A percentile compares a stretch with the other conserved stretches of the same genome.
These are phyloP conservation scores for Kockiozyma suomiensis DNA, from an alignment of 805 yeast species.

Conservation along the genomic window DNA sequence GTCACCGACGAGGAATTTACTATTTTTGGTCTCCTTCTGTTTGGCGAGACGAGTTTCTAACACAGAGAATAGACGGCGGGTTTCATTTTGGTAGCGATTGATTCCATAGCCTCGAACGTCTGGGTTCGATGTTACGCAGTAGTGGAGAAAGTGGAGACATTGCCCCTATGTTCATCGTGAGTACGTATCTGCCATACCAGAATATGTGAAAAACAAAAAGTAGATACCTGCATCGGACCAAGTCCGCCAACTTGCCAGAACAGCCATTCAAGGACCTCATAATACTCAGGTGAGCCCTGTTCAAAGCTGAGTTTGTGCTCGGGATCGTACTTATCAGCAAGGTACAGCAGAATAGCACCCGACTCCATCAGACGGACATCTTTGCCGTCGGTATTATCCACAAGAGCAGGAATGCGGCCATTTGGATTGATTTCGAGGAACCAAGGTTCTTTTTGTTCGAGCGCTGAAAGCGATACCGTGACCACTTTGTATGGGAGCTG, in stretches of 20 bases:
- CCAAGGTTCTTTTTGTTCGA: conserved; percentile 60
- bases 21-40: conserved; percentile 45
- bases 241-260: conserved; percentile 29
- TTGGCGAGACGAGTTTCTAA: conserved; percentile 50
- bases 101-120: conserved; percentile 60
- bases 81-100: conserved; percentile 54
- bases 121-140: conserved; percentile 41
- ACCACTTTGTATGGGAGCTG: conserved; percentile 41
- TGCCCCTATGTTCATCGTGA: conserved; percentile 55
- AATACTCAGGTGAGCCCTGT: conserved; percentile 50
- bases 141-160: conserved; percentile 51
- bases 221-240: conserved; percentile 55
- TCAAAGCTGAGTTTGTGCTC: conserved; percentile 49
- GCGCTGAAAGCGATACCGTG: conserved; percentile 47
- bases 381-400: conserved; percentile 47
- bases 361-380: conserved; percentile 55
- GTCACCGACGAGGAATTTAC: conserved; percentile 62
- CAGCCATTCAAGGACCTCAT: conserved; percentile 37
- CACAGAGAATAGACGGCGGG: conserved; percentile 57
- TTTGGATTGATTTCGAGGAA: conserved; percentile 60
- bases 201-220: background rate
- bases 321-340: conserved; percentile 62
- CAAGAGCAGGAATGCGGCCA: conserved; percentile 63
- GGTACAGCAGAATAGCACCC: conserved; percentile 62
- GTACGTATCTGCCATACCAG: too few relatives aligned